Evolutionary conservation across 2,329 filamentous ascomycete genomes (phyloP).

Genomic region (Cladosporium sp.): DNA sequence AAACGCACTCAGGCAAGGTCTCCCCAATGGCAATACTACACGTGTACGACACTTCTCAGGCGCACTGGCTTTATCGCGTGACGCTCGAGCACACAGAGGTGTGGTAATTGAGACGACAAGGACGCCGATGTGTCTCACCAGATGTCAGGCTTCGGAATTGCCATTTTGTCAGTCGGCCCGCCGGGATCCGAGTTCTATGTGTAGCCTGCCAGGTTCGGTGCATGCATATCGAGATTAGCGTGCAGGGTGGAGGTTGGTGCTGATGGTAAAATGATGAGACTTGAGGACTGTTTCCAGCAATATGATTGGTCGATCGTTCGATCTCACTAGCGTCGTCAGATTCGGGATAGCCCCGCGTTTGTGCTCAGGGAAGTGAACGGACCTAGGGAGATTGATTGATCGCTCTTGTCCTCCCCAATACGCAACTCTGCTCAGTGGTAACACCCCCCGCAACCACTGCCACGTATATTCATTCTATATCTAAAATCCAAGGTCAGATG

Average conservation of each 20-base stretch:
- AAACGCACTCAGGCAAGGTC: not conserved
- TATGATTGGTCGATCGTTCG: constrained; percentile 15
- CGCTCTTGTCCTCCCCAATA: not conserved
- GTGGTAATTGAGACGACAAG: not conserved
- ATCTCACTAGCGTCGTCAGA: not conserved
- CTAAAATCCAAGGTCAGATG: not conserved
- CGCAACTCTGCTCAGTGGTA: not conserved
- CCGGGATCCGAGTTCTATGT: not conserved
- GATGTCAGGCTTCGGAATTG: not conserved
- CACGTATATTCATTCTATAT: not conserved
- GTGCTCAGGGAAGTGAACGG: not conserved
- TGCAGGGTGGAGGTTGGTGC: constrained; percentile 1
- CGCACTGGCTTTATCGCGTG: not conserved
- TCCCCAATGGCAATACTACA: not conserved
- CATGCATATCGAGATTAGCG: not conserved
- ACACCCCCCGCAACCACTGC: not conserved
- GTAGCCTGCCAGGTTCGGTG: constrained; percentile 6
- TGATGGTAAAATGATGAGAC: constrained; percentile 12
- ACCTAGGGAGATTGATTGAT: not conserved
- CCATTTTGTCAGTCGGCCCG: not conserved
- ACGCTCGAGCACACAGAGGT: not conserved
- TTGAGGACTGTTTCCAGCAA: not conserved
- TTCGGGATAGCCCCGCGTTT: not conserved
- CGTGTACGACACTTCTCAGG: not conserved
- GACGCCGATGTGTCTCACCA: constrained; percentile 5